A percentile compares a stretch with the other conserved stretches of the same genome.
Conservation (phyloP, 169 alveolate genomes). For the Perkinsus olseni region DNA sequence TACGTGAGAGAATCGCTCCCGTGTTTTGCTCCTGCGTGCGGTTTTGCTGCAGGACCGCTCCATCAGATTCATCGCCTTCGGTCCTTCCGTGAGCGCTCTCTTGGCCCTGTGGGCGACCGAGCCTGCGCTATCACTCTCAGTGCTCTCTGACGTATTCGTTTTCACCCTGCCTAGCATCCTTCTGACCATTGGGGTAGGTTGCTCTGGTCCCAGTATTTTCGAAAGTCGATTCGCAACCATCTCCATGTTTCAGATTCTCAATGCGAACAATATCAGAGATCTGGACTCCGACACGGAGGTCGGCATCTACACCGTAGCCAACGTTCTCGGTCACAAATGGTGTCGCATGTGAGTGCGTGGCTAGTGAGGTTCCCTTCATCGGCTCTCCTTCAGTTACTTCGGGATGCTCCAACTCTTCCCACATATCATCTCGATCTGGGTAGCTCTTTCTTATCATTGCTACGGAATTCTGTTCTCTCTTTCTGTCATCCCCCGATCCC, state of each 20-base stretch:
- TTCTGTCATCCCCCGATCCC: background rate
- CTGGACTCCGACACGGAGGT: background rate
- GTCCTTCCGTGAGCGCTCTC: background rate
- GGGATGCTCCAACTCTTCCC: background rate
- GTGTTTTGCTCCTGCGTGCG: background rate
- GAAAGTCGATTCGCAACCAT: background rate
- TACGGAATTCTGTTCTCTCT: background rate
- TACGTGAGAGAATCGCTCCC: background rate
- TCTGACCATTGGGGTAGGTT: background rate
- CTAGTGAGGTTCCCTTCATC: background rate
- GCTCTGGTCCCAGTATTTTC: too few species aligned
- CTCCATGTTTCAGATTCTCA: background rate
- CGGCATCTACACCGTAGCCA: background rate
- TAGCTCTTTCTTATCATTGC: background rate
- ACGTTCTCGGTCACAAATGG: background rate
- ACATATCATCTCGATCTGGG: background rate
- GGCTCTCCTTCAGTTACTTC: background rate
- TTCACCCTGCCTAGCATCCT: background rate
- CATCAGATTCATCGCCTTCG: background rate
- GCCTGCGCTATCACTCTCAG: background rate
- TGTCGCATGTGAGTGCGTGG: background rate
- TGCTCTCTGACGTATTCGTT: background rate
- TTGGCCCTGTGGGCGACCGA: background rate
- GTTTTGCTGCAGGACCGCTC: background rate
- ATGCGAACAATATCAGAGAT: background rate